These are phyloP conservation scores for Beauveria caledonica DNA, from an alignment of 2,329 filamentous ascomycete species.

Conservation along the genomic window DNA sequence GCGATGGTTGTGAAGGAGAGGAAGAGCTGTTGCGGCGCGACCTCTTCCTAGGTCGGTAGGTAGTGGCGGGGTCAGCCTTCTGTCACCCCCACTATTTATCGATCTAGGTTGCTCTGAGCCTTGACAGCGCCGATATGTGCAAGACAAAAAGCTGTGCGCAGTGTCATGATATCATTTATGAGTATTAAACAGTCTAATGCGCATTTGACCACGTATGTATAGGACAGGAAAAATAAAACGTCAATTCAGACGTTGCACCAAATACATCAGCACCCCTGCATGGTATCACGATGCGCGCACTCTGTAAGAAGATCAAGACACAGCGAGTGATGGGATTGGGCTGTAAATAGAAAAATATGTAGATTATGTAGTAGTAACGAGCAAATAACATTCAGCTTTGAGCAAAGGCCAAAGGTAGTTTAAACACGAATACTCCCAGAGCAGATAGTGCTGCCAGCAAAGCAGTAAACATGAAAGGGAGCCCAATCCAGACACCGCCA, in stretches of 20 bases:
- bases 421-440: conserved; percentile 23
- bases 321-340: no score
- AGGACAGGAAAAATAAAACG: no score
- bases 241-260: no score
- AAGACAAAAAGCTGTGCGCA: no score
- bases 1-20: neutral
- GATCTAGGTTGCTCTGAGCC: neutral
- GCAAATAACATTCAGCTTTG: neutral
- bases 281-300: no score
- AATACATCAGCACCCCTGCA: no score
- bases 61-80: neutral
- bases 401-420: conserved; percentile 16
- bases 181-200: no score
- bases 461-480: conserved; percentile 38
- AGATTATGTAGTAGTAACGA: no score
- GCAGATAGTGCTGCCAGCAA: conserved; percentile 23
- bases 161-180: no score
- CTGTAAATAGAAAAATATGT: neutral
- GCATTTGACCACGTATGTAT: no score
- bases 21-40: neutral
- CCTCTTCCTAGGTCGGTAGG: neutral
- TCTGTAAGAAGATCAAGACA: no score
- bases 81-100: neutral
- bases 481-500: conserved; percentile 39
- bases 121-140: no score